phyloP scores from a whole-genome alignment of 805 yeast species.

The Wickerhamiella qilinensis region DNA sequence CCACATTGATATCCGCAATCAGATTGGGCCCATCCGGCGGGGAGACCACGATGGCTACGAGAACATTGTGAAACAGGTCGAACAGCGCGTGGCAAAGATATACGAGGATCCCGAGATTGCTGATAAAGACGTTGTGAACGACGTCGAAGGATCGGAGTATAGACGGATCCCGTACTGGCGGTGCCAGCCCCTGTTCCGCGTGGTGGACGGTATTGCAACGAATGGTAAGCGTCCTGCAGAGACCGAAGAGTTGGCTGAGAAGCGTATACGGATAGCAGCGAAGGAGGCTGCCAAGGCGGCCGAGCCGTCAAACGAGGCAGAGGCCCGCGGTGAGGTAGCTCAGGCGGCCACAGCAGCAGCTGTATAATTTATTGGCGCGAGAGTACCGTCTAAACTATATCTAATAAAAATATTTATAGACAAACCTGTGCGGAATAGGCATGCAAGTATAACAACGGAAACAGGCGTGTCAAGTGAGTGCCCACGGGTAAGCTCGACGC shows the following conservation, averaged over 20 bases:
- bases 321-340: too few relatives aligned
- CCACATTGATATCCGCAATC: conserved; percentile 64
- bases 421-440: too few relatives aligned
- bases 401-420: too few relatives aligned
- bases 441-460: too few relatives aligned
- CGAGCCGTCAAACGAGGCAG: too few relatives aligned
- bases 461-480: too few relatives aligned
- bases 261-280: conserved; percentile 2
- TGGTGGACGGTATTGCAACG: conserved; percentile 54
- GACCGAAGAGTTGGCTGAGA: conserved; percentile 4
- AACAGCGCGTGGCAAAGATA: conserved; percentile 42
- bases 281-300: background rate
- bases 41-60: conserved; percentile 35
- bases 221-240: conserved; percentile 15
- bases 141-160: conserved; percentile 63
- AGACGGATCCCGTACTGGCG: conserved; percentile 85
- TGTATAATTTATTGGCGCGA: too few relatives aligned
- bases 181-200: conserved; percentile 87
- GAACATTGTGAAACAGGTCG: conserved; percentile 47
- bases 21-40: conserved; percentile 40
- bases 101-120: conserved; percentile 30
- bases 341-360: too few relatives aligned
- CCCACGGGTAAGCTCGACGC: too few relatives aligned
- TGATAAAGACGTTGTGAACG: conserved; percentile 37
- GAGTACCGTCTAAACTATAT: too few relatives aligned